Percentiles rank a stretch among this genome's conserved stretches.
phyloP scores from a whole-genome alignment of 441 rosid species.

The Bruguiera hainesii region DNA sequence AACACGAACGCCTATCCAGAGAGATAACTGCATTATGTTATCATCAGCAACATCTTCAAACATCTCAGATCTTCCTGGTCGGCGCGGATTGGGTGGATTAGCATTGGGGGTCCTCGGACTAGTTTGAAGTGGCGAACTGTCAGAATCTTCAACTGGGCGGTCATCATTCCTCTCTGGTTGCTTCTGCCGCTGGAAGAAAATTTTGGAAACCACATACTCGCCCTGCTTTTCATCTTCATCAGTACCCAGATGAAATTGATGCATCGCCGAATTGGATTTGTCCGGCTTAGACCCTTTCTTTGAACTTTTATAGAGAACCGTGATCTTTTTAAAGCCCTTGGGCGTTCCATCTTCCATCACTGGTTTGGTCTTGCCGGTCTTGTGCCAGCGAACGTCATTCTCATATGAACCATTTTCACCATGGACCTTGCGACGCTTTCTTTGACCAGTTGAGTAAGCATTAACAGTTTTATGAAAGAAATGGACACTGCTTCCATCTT shows the following conservation, averaged over 20 bases:
- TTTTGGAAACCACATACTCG: conserved; percentile 72
- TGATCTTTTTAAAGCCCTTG: conserved; percentile 79
- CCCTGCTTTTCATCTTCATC: conserved; percentile 70
- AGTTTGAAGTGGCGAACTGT: conserved; percentile 34
- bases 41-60: conserved; percentile 42
- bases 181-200: conserved; percentile 64
- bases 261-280: conserved; percentile 84
- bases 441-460: conserved; percentile 85
- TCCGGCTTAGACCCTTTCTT: conserved; percentile 68
- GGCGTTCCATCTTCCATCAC: conserved; percentile 55
- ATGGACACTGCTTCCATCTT: conserved; percentile 76
- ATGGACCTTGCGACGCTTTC: conserved; percentile 86
- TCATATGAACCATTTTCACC: conserved; percentile 30
- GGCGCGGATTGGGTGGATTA: conserved; percentile 54
- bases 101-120: conserved; percentile 69
- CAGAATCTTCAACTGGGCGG: conserved; percentile 33
- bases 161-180: conserved; percentile 34
- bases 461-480: conserved; percentile 77
- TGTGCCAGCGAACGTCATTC: conserved; percentile 93
- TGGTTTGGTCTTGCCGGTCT: conserved; percentile 83
- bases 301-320: conserved; percentile 82
- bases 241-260: conserved; percentile 83
- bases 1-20: conserved; percentile 27
- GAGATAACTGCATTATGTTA: conserved; percentile 16
- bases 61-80: conserved; percentile 28